Percentiles rank a stretch among this genome's conserved stretches.
Conservation (phyloP, 108 stramenopile species). For the Cylindrotheca closterium region DNA sequence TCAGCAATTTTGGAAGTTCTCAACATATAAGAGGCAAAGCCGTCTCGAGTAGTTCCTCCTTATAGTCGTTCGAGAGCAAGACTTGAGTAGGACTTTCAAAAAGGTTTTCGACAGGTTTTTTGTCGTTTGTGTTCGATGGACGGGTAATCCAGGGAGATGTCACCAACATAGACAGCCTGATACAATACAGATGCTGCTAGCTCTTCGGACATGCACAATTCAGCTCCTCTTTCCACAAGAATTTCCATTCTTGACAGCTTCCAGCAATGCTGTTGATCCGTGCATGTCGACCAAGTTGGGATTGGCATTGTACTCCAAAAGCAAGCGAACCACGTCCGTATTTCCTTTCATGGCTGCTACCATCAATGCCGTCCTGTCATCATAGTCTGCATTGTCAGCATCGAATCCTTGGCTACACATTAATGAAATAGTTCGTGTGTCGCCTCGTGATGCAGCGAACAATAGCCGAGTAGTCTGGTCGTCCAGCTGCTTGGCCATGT, state of each 20-base stretch:
- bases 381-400: constrained; percentile 67
- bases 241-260: constrained; percentile 49
- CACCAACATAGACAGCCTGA: constrained; percentile 59
- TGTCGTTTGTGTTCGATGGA: constrained; percentile 17
- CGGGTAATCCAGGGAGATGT: constrained; percentile 46
- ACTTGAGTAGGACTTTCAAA: constrained; percentile 5
- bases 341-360: constrained; percentile 74
- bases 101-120: constrained; percentile 1
- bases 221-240: constrained; percentile 29
- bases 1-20: constrained; percentile 17
- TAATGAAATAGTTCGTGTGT: constrained; percentile 55
- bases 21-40: constrained; percentile 17
- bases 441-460: constrained; percentile 66
- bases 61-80: constrained; percentile 14
- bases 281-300: constrained; percentile 70
- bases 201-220: constrained; percentile 41
- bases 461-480: constrained; percentile 65
- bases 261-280: constrained; percentile 54
- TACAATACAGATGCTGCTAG: constrained; percentile 48
- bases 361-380: constrained; percentile 67
- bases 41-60: constrained; percentile 5
- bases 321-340: constrained; percentile 46
- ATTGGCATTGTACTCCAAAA: constrained; percentile 52
- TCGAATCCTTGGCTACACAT: constrained; percentile 74
- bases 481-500: constrained; percentile 56